Conservation (phyloP, 2,329 filamentous ascomycete species). For the Fusarium caatingaense region DNA sequence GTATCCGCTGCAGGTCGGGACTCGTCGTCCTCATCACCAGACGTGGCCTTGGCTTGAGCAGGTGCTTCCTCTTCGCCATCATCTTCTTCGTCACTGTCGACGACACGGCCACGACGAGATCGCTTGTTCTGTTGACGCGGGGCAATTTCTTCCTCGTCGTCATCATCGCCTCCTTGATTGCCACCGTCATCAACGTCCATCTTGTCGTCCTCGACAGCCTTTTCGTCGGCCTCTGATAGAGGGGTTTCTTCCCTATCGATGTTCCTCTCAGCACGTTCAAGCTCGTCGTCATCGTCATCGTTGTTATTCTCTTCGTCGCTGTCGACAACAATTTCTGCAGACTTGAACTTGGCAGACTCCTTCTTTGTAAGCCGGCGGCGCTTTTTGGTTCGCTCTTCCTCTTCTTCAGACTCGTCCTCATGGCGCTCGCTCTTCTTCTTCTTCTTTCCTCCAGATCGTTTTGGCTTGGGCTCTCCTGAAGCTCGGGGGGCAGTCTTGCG, state of each 20-base stretch:
- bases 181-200: slow-evolving; percentile 65
- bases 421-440: slow-evolving; percentile 55
- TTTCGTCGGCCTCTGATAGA: slow-evolving; percentile 53
- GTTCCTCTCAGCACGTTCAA: slow-evolving; percentile 60
- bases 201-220: slow-evolving; percentile 54
- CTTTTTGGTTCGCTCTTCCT: slow-evolving; percentile 67
- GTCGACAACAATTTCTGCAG: slow-evolving; percentile 83
- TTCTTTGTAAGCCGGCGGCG: slow-evolving; percentile 68
- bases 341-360: slow-evolving; percentile 79
- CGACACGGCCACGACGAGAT: slow-evolving; percentile 61
- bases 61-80: slow-evolving; percentile 43
- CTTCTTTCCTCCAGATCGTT: slow-evolving; percentile 61
- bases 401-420: slow-evolving; percentile 59
- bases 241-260: slow-evolving; percentile 53
- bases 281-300: slow-evolving; percentile 54
- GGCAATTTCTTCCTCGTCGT: slow-evolving; percentile 61
- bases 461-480: slow-evolving; percentile 57
- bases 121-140: slow-evolving; percentile 59
- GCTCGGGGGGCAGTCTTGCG: slow-evolving; percentile 64
- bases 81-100: slow-evolving; percentile 67
- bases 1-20: slow-evolving; percentile 50
- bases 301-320: slow-evolving; percentile 68
- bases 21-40: slow-evolving; percentile 45
- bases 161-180: slow-evolving; percentile 56
- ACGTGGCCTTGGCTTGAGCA: slow-evolving; percentile 31